Conservation (phyloP, 2,329 filamentous ascomycete genomes). For the Ilyonectria robusta region DNA sequence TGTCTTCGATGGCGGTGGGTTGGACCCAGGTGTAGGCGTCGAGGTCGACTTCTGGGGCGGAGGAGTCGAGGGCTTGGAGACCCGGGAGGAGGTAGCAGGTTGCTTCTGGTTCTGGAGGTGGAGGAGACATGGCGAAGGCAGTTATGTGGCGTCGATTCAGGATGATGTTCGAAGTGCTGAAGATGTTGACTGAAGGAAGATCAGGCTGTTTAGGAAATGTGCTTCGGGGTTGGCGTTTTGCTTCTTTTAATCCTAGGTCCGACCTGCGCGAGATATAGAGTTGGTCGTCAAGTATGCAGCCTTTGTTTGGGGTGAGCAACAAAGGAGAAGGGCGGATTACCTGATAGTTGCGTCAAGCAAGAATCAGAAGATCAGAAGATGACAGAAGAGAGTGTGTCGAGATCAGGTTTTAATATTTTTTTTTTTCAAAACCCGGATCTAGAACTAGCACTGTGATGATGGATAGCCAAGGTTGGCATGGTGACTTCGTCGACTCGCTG, state of each 20-base stretch:
- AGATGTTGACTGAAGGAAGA: conserved; percentile 8
- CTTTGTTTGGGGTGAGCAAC: too few relatives aligned
- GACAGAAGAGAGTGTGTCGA: too few relatives aligned
- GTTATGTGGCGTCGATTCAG: conserved; percentile 3
- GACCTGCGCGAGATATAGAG: not conserved
- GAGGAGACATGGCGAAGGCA: conserved; percentile 31
- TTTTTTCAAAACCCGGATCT: too few relatives aligned
- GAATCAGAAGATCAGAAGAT: too few relatives aligned
- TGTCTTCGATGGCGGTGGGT: conserved; percentile 71
- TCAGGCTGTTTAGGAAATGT: not conserved
- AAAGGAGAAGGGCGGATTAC: too few relatives aligned
- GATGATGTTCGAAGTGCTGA: conserved; percentile 1
- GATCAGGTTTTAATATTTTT: too few relatives aligned
- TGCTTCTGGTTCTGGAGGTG: conserved; percentile 44
- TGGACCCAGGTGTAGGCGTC: conserved; percentile 62
- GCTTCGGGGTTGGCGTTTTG: conserved; percentile 30
- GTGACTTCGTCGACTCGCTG: too few relatives aligned
- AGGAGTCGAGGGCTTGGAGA: conserved; percentile 50
- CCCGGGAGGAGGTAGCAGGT: conserved; percentile 51
- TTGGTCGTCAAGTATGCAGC: too few relatives aligned
- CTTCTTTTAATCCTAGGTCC: not conserved
- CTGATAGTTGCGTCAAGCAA: too few relatives aligned
- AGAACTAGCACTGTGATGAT: too few relatives aligned
- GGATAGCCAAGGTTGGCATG: too few relatives aligned
- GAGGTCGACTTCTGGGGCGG: conserved; percentile 52